phyloP scores from a whole-genome alignment of 2,329 filamentous ascomycete genomes.

The Colletotrichum sp. region DNA sequence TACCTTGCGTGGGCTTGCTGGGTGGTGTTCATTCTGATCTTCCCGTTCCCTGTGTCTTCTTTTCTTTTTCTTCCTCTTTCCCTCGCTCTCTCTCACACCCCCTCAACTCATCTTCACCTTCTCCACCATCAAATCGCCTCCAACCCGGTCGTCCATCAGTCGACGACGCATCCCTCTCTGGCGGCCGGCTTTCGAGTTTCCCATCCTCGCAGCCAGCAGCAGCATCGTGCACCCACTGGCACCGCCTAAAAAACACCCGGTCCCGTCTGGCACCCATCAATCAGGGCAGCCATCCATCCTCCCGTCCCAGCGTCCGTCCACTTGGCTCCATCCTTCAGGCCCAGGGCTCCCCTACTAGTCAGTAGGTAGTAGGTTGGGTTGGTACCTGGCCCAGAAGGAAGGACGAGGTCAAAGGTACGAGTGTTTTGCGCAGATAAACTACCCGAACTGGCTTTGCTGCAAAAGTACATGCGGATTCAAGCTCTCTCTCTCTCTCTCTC shows the following conservation, averaged over 20 bases:
- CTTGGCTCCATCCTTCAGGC: background rate
- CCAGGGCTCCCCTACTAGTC: background rate
- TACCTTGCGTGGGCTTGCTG: background rate
- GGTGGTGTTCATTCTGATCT: slow-evolving; percentile 20
- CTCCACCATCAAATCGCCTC: background rate
- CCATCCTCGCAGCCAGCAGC: background rate
- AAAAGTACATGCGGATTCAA: background rate
- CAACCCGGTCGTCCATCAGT: background rate
- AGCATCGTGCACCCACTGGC: background rate
- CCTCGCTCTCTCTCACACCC: slow-evolving; percentile 28
- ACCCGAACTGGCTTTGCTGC: background rate
- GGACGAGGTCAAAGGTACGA: background rate
- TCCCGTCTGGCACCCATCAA: slow-evolving; percentile 2
- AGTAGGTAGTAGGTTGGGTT: background rate
- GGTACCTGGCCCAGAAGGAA: background rate
- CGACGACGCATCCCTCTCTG: background rate
- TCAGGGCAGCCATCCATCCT: slow-evolving; percentile 8
- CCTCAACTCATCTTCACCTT: slow-evolving; percentile 1
- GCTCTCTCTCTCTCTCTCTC: background rate
- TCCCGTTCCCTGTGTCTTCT: slow-evolving; percentile 32
- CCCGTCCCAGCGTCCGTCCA: slow-evolving; percentile 1
- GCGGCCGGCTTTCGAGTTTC: background rate
- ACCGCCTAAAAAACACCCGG: background rate
- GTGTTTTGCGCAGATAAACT: background rate
- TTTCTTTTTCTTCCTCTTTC: slow-evolving; percentile 26